Evolutionary conservation across 345 rosid genomes (phyloP).

Genomic region (Gossypium stocksii): DNA sequence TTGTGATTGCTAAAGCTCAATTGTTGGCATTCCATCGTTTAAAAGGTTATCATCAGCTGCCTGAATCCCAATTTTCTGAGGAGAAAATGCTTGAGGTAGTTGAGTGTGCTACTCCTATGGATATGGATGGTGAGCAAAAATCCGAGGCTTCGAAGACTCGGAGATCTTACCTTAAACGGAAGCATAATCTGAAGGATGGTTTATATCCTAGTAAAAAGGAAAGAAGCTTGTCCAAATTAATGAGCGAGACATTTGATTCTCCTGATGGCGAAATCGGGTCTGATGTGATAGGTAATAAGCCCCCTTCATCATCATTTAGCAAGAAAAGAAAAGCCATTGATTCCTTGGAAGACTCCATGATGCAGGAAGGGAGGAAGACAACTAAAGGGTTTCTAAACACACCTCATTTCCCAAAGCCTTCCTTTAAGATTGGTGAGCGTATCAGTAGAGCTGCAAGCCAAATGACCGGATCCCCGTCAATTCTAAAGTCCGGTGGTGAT

Average conservation of each 20-base stretch:
- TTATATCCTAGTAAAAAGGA: slow-evolving; percentile 44
- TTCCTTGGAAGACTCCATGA: slow-evolving; percentile 37
- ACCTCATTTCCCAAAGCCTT: slow-evolving; percentile 43
- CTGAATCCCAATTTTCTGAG: slow-evolving; percentile 36
- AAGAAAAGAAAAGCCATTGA: slow-evolving; percentile 53
- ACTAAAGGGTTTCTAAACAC: slow-evolving; percentile 46
- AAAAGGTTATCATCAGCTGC: slow-evolving; percentile 48
- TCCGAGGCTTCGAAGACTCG: slow-evolving; percentile 23
- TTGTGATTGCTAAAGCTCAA: slow-evolving; percentile 54
- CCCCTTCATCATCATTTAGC: slow-evolving; percentile 39
- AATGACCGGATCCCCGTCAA: slow-evolving; percentile 70
- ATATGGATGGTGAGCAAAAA: slow-evolving; percentile 22
- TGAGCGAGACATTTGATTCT: slow-evolving; percentile 44
- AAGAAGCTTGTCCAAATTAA: slow-evolving; percentile 45
- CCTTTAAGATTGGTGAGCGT: slow-evolving; percentile 90
- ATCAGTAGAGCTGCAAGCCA: slow-evolving; percentile 91
- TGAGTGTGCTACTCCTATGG: slow-evolving; percentile 15
- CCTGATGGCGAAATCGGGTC: slow-evolving; percentile 39
- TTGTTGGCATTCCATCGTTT: slow-evolving; percentile 46
- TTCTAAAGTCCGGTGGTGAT: slow-evolving; percentile 44
- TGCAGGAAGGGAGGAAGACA: slow-evolving; percentile 53
- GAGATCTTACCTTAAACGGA: slow-evolving; percentile 45
- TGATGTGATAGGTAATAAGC: slow-evolving; percentile 37
- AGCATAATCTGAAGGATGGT: slow-evolving; percentile 61
- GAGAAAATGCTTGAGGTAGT: slow-evolving; percentile 20